A percentile compares a stretch with the other conserved stretches of the same genome.
Conservation (phyloP, 2,329 filamentous ascomycete genomes). For the Aspergillus terreus region DNA sequence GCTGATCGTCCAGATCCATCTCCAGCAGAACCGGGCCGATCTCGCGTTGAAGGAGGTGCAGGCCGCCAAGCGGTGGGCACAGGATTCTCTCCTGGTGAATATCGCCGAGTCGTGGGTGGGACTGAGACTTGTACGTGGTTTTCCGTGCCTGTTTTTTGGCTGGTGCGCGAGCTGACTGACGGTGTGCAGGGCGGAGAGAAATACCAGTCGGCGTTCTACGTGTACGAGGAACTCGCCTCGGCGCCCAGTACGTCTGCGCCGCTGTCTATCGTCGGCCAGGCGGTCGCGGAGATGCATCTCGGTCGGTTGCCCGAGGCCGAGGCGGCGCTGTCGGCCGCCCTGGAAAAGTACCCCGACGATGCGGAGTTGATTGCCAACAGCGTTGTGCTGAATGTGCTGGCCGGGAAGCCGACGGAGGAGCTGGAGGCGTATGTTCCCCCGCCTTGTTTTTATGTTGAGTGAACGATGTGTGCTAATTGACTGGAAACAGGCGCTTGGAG, state of each 20-base stretch:
- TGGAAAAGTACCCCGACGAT: constrained; percentile 68
- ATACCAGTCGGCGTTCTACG: constrained; percentile 96
- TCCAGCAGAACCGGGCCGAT: constrained; percentile 86
- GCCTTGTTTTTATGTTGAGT: neutral
- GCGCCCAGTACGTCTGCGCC: constrained; percentile 75
- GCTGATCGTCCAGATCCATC: constrained; percentile 85
- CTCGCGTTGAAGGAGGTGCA: constrained; percentile 85
- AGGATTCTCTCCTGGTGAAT: constrained; percentile 91
- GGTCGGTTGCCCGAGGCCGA: constrained; percentile 86
- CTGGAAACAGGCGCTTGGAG: constrained; percentile 33
- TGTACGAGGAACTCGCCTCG: constrained; percentile 93
- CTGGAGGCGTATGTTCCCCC: constrained; percentile 55
- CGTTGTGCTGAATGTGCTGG: constrained; percentile 72
- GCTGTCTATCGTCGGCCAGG: constrained; percentile 77
- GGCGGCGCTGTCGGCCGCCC: constrained; percentile 74
- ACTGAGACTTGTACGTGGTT: constrained; percentile 67
- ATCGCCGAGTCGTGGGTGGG: constrained; percentile 94
- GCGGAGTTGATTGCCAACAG: constrained; percentile 77
- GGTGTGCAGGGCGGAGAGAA: constrained; percentile 74
- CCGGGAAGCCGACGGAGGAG: constrained; percentile 67
- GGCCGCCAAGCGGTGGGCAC: constrained; percentile 85
- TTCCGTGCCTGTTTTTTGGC: neutral
- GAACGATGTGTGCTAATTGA: neutral
- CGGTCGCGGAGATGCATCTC: constrained; percentile 85
- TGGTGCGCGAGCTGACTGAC: too few species aligned